Conservation (phyloP, 2,329 filamentous ascomycete species). For the Alternaria solani region DNA sequence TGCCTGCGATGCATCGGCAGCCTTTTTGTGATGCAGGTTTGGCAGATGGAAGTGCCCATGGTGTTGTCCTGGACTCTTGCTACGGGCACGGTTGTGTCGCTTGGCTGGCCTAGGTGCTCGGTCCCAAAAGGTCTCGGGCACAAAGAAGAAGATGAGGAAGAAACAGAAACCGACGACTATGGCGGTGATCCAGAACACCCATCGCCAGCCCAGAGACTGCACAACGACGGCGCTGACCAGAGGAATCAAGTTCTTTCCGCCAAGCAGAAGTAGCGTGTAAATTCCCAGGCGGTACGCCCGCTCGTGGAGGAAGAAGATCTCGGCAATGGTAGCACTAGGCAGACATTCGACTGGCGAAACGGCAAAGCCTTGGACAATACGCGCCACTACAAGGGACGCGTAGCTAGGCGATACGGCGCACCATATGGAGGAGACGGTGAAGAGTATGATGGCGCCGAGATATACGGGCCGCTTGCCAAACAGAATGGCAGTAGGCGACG, state of each 20-base stretch:
- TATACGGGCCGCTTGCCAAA: slow-evolving; percentile 93
- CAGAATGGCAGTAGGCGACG: slow-evolving; percentile 89
- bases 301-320: slow-evolving; percentile 96
- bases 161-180: slow-evolving; percentile 78
- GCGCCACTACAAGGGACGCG: slow-evolving; percentile 77
- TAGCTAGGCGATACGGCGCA: slow-evolving; percentile 86
- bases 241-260: slow-evolving; percentile 90
- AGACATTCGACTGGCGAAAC: slow-evolving; percentile 92
- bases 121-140: slow-evolving; percentile 97
- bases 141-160: slow-evolving; percentile 82
- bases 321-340: slow-evolving; percentile 90
- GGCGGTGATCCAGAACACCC: slow-evolving; percentile 89
- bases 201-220: slow-evolving; percentile 79
- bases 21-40: slow-evolving; percentile 30
- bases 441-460: slow-evolving; percentile 77
- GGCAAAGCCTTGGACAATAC: slow-evolving; percentile 86
- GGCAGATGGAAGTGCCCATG: slow-evolving; percentile 37
- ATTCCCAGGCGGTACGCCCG: slow-evolving; percentile 91
- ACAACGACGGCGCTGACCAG: slow-evolving; percentile 88
- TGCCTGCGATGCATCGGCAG: slow-evolving; percentile 12
- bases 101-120: slow-evolving; percentile 68
- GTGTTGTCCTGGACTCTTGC: slow-evolving; percentile 40
- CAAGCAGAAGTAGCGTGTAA: slow-evolving; percentile 86
- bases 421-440: slow-evolving; percentile 81
- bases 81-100: slow-evolving; percentile 45